Evolutionary conservation across 305 asterid genomes (phyloP).

Genomic region (Solanum aculeatissimum): DNA sequence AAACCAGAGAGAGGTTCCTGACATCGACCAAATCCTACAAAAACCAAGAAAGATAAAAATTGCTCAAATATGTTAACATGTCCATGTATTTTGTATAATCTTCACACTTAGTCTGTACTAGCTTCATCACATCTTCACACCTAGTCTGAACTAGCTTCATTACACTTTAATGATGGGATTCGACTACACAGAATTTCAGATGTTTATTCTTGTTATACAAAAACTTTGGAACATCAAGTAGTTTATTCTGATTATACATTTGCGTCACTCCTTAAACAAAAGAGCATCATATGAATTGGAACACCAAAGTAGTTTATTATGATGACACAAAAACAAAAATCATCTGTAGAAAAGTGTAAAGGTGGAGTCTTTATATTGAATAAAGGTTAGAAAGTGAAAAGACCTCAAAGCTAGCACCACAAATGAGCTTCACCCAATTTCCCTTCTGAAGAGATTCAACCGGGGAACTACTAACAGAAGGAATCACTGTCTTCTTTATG

Average conservation of each 20-base stretch:
- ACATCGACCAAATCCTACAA: conserved; percentile 65
- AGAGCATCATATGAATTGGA: background rate
- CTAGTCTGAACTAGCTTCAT: background rate
- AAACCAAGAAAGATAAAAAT: background rate
- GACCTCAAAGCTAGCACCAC: conserved; percentile 95
- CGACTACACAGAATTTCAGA: background rate
- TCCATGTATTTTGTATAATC: background rate
- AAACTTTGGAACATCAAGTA: background rate
- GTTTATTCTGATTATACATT: background rate
- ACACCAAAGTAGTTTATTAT: background rate
- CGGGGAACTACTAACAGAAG: conserved; percentile 46
- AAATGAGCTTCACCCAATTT: conserved; percentile 91
- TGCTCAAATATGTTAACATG: background rate
- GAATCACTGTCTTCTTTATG: conserved; percentile 32
- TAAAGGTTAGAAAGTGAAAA: background rate
- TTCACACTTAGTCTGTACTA: background rate
- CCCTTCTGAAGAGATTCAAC: conserved; percentile 57
- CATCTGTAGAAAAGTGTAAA: background rate
- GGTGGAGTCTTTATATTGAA: background rate
- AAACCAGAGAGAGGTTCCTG: conserved; percentile 89
- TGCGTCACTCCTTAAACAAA: background rate
- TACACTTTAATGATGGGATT: background rate
- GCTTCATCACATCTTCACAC: background rate
- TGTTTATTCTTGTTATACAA: background rate
- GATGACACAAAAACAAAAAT: background rate